Percentiles rank a stretch among this genome's conserved stretches.
phyloP scores from a whole-genome alignment of 495 filamentous ascomycete species.

The Neurospora sp. region DNA sequence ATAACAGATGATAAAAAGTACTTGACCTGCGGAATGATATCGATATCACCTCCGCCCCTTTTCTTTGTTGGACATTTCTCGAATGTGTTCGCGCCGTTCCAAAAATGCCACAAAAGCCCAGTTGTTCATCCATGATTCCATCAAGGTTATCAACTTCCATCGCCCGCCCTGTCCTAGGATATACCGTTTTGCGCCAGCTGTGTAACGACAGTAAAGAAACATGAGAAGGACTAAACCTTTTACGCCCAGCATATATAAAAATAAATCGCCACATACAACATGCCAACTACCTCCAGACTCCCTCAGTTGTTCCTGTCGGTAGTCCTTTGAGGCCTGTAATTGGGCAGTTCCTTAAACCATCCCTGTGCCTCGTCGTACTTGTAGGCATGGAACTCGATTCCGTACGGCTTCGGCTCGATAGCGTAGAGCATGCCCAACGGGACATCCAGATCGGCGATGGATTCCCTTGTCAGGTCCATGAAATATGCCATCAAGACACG shows the following conservation, averaged over 20 bases:
- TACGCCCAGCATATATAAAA: neutral
- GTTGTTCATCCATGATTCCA: neutral
- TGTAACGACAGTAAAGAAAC: neutral
- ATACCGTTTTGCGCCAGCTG: neutral
- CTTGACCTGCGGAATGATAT: neutral
- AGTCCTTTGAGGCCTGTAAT: constrained; percentile 60
- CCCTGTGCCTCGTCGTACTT: constrained; percentile 64
- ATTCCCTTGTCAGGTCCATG: constrained; percentile 75
- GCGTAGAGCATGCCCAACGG: constrained; percentile 87
- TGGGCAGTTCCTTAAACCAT: constrained; percentile 73
- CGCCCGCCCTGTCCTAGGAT: neutral
- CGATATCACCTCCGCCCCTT: neutral
- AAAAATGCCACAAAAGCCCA: neutral
- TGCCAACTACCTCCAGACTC: neutral
- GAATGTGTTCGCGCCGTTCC: neutral
- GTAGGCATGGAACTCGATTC: constrained; percentile 92
- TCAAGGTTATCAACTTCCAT: neutral
- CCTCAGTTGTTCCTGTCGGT: constrained; percentile 27
- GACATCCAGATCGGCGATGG: constrained; percentile 87
- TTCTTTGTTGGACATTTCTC: neutral
- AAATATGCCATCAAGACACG: constrained; percentile 94
- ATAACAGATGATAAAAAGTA: neutral
- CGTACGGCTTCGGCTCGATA: constrained; percentile 95
- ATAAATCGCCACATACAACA: neutral
- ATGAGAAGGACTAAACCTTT: neutral